Conservation (phyloP, 176 grass and related monocot genomes). For the Cenchrus americanus region DNA sequence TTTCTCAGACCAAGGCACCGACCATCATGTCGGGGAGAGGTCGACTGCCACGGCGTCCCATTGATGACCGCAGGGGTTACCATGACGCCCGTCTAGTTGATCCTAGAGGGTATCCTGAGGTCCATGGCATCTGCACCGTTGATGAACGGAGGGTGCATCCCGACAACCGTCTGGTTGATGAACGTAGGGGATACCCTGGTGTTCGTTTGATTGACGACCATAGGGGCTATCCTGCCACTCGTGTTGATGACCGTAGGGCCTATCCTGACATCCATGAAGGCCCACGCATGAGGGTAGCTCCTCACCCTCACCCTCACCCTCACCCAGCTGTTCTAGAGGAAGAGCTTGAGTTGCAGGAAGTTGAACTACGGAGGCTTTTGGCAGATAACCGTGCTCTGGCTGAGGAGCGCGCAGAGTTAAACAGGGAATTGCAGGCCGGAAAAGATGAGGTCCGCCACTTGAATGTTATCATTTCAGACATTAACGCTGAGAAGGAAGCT, state of each 20-base stretch:
- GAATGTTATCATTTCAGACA: slow-evolving; percentile 58
- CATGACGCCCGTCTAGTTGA: slow-evolving; percentile 16
- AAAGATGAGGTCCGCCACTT: slow-evolving; percentile 63
- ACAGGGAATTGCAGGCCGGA: slow-evolving; percentile 46
- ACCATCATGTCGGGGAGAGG: slow-evolving; percentile 64
- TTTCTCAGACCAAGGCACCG: slow-evolving; percentile 12
- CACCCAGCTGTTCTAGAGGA: slow-evolving; percentile 57
- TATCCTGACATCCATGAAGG: slow-evolving; percentile 52
- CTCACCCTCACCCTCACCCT: slow-evolving; percentile 3
- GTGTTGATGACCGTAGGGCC: slow-evolving; percentile 41
- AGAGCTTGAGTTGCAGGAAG: slow-evolving; percentile 55
- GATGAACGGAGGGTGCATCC: slow-evolving; percentile 26
- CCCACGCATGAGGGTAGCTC: slow-evolving; percentile 39
- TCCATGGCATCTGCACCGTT: not conserved
- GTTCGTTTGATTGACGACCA: slow-evolving; percentile 2
- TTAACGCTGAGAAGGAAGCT: slow-evolving; percentile 63
- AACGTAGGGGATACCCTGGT: slow-evolving; percentile 26
- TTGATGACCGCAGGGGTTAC: slow-evolving; percentile 40
- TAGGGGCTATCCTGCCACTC: slow-evolving; percentile 34
- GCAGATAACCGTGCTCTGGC: slow-evolving; percentile 52
- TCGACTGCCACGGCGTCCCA: slow-evolving; percentile 42
- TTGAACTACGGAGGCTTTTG: slow-evolving; percentile 61
- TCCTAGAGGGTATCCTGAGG: slow-evolving; percentile 28
- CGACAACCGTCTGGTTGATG: slow-evolving; percentile 29
- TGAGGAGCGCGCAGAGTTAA: slow-evolving; percentile 57